phyloP scores from a whole-genome alignment of 1,139 yeast genomes.

The Taiozyma sp. region DNA sequence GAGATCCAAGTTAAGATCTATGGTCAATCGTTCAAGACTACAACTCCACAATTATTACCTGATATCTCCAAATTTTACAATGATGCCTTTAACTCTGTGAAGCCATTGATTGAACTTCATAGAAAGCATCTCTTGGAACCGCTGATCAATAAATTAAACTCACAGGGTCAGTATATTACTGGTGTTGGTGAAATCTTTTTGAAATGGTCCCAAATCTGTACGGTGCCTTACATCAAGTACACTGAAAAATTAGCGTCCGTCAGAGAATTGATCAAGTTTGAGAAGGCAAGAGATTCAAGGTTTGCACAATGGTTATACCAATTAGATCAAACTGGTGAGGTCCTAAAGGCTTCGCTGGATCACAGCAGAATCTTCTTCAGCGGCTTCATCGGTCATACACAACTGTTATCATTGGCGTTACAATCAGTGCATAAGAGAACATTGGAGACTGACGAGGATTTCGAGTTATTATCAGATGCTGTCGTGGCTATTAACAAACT shows the following conservation, averaged over 20 bases:
- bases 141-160: constrained; percentile 38
- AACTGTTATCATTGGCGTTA: constrained; percentile 63
- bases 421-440: constrained; percentile 50
- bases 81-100: constrained; percentile 56
- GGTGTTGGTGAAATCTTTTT: constrained; percentile 60
- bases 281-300: constrained; percentile 41
- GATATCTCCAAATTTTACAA: constrained; percentile 50
- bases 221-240: constrained; percentile 50
- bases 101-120: constrained; percentile 57
- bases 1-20: constrained; percentile 57
- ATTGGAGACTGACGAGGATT: constrained; percentile 49
- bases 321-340: constrained; percentile 39
- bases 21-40: constrained; percentile 38
- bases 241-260: constrained; percentile 49
- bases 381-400: constrained; percentile 71
- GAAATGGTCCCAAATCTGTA: constrained; percentile 61
- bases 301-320: constrained; percentile 45
- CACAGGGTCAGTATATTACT: constrained; percentile 63
- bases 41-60: constrained; percentile 36
- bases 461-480: constrained; percentile 47
- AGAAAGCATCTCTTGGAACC: constrained; percentile 52
- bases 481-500: constrained; percentile 41
- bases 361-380: constrained; percentile 62
- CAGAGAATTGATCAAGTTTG: constrained; percentile 47
- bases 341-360: constrained; percentile 38